phyloP scores from a whole-genome alignment of 2,329 filamentous ascomycete genomes.

The Paecilomyces sp. region DNA sequence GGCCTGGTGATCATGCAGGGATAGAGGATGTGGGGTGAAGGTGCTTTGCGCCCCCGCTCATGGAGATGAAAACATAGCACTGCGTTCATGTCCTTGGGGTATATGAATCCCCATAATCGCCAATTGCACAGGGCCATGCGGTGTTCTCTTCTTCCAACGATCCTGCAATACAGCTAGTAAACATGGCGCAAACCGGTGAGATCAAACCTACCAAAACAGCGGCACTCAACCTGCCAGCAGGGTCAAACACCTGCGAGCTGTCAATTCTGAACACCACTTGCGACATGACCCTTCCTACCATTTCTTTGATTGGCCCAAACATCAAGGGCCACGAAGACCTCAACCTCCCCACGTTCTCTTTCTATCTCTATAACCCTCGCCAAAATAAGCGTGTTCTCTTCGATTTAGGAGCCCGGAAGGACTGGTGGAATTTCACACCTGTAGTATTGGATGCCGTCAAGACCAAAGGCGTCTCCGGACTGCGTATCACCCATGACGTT shows the following conservation, averaged over 20 bases:
- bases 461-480: conserved; percentile 11
- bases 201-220: background rate
- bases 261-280: conserved; percentile 13
- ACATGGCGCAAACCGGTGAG: background rate
- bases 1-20: background rate
- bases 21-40: background rate
- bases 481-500: conserved; percentile 19
- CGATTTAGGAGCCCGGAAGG: conserved; percentile 22
- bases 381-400: conserved; percentile 16
- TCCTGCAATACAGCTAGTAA: background rate
- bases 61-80: background rate
- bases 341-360: conserved; percentile 16
- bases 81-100: background rate
- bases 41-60: background rate
- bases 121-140: background rate
- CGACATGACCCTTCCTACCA: conserved; percentile 12
- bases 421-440: conserved; percentile 21
- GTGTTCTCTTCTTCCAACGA: background rate
- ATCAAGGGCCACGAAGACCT: conserved; percentile 14
- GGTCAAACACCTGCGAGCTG: conserved; percentile 9
- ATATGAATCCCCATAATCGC: background rate
- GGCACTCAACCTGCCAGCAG: conserved; percentile 8
- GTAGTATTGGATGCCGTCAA: conserved; percentile 11
- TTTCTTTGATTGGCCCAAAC: conserved; percentile 12
- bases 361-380: conserved; percentile 11